Evolutionary conservation across 2,329 filamentous ascomycete species (phyloP).

Genomic region (Paracoccidioides brasiliensis): DNA sequence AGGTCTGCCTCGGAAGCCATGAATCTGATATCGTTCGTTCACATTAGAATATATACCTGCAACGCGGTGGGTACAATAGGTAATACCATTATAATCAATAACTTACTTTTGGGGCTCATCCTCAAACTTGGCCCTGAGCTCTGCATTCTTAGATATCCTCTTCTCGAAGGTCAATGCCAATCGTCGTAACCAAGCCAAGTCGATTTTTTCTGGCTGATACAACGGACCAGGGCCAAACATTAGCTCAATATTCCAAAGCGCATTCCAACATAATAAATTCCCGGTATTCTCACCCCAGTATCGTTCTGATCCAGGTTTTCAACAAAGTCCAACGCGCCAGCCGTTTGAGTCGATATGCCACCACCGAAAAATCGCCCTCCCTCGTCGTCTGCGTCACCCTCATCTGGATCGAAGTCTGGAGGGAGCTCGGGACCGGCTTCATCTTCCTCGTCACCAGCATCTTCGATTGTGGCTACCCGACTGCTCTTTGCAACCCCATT

Average conservation of each 20-base stretch:
- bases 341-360: conserved; percentile 69
- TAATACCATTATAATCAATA: not conserved
- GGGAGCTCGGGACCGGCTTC: conserved; percentile 43
- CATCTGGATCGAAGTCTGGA: conserved; percentile 44
- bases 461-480: conserved; percentile 34
- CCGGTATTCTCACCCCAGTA: conserved; percentile 23
- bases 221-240: not conserved
- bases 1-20: conserved; percentile 79
- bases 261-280: not conserved
- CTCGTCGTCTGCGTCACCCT: conserved; percentile 59
- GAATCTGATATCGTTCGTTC: conserved; percentile 35
- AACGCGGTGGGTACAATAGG: not conserved
- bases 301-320: conserved; percentile 51
- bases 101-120: conserved; percentile 57
- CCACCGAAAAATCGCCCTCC: conserved; percentile 94
- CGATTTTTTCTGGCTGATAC: conserved; percentile 56
- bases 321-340: conserved; percentile 76
- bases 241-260: not conserved
- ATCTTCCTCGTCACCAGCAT: conserved; percentile 35
- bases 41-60: conserved; percentile 11
- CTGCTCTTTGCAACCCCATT: conserved; percentile 39
- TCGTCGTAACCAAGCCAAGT: conserved; percentile 69
- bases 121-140: conserved; percentile 75
- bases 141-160: conserved; percentile 79
- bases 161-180: conserved; percentile 76